phyloP scores from a whole-genome alignment of 2,329 filamentous ascomycete species.

The Elsinoe fawcettii region DNA sequence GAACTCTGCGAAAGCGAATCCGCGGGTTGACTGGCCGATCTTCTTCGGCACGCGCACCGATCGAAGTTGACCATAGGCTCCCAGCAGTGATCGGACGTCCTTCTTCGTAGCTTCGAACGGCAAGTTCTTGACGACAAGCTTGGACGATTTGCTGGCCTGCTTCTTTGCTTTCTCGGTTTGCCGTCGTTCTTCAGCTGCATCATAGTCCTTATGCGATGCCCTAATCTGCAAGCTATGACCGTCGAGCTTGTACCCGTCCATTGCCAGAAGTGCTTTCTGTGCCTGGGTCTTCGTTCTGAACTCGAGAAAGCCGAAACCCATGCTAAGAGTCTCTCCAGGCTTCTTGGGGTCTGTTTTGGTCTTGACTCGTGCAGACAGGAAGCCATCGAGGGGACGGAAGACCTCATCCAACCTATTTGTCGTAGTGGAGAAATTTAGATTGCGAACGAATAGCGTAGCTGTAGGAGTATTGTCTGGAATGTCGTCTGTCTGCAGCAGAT shows the following conservation, averaged over 20 bases:
- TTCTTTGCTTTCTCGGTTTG: constrained; percentile 80
- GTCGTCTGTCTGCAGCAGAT: constrained; percentile 55
- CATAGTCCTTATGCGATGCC: constrained; percentile 75
- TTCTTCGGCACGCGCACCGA: constrained; percentile 93
- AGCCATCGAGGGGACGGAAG: constrained; percentile 77
- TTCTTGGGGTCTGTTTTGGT: constrained; percentile 90
- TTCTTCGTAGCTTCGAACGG: constrained; percentile 94
- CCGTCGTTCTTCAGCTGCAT: constrained; percentile 79
- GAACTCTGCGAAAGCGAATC: constrained; percentile 96
- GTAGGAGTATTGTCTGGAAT: constrained; percentile 51
- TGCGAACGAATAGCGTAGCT: constrained; percentile 77
- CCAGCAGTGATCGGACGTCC: constrained; percentile 77
- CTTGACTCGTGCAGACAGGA: constrained; percentile 82
- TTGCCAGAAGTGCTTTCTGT: constrained; percentile 68
- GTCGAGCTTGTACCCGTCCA: constrained; percentile 84
- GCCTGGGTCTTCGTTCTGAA: constrained; percentile 74
- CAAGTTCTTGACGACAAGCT: constrained; percentile 96
- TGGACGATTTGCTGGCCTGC: constrained; percentile 66
- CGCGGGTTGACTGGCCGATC: constrained; percentile 78
- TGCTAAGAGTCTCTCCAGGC: constrained; percentile 78
- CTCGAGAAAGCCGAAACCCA: constrained; percentile 95
- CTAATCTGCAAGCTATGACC: constrained; percentile 78
- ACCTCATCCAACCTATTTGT: constrained; percentile 65
- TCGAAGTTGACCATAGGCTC: constrained; percentile 83
- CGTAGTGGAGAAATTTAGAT: constrained; percentile 86